Evolutionary conservation across 352 stramenopile genomes (phyloP).

Genomic region (Phytophthora vignae): DNA sequence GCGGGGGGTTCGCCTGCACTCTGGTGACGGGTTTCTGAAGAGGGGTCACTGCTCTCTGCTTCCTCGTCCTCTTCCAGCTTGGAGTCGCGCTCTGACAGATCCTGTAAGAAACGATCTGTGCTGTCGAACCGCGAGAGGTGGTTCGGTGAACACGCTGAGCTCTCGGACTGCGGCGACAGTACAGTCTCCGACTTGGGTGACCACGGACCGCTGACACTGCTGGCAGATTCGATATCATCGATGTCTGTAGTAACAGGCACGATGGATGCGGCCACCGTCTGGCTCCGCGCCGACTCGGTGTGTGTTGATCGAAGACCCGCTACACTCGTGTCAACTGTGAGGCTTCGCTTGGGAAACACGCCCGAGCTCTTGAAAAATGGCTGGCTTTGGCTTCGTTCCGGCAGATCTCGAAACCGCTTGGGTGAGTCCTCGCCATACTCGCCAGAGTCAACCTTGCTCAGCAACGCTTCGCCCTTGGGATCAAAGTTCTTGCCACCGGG

Average conservation of each 20-base stretch:
- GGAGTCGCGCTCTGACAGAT: conserved; percentile 75
- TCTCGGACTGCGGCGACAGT: conserved; percentile 62
- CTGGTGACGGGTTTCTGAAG: conserved; percentile 25
- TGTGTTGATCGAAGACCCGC: conserved; percentile 21
- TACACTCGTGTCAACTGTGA: conserved; percentile 59
- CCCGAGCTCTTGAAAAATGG: conserved; percentile 41
- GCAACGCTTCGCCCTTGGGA: conserved; percentile 47
- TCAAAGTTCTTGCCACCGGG: conserved; percentile 46
- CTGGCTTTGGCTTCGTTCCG: conserved; percentile 53
- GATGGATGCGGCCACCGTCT: conserved; percentile 20
- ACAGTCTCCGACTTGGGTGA: conserved; percentile 71
- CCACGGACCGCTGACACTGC: conserved; percentile 46
- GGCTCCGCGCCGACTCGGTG: conserved; percentile 3
- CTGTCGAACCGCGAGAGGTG: conserved; percentile 74
- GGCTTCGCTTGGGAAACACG: conserved; percentile 39
- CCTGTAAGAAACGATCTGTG: conserved; percentile 77
- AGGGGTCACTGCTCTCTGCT: conserved; percentile 31
- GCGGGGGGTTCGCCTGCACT: conserved; percentile 48
- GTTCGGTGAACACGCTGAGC: conserved; percentile 65
- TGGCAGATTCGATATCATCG: conserved; percentile 36
- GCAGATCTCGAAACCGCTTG: conserved; percentile 30
- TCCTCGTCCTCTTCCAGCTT: conserved; percentile 73
- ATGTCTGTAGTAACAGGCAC: conserved; percentile 26
- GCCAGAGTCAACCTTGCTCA: conserved; percentile 25
- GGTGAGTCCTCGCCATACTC: conserved; percentile 32